Base-by-base conservation (phyloP, 108 stramenopile species). In the Tribonema minus region DNA sequence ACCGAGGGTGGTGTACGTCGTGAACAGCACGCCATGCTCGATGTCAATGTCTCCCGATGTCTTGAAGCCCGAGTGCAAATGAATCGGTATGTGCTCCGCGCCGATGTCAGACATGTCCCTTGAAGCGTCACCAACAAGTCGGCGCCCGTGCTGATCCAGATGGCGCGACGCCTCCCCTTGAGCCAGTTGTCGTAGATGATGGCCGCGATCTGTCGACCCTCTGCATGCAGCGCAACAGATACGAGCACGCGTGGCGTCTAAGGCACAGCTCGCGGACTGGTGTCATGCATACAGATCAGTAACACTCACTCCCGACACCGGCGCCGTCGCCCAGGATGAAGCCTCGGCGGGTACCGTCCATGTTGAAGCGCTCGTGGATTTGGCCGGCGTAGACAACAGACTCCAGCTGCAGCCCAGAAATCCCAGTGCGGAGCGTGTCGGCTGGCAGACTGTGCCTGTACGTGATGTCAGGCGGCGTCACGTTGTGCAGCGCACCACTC, bases 261-360 rank as follows among this genome's bases (percentile, higher is more conserved):
- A n/a, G n/a, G n/a, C n/a, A n/a, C n/a, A n/a, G n/a, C n/a, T n/a
- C n/a, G n/a, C n/a, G n/a, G n/a, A n/a, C n/a, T n/a, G n/a, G n/a
- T n/a, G n/a, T n/a, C n/a, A n/a, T n/a, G n/a, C n/a, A n/a, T n/a
- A n/a, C n/a, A n/a, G n/a, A n/a, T n/a, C n/a, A n/a, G n/a, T n/a
- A n/a, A n/a, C n/a, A n/a, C n/a, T n/a, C n/a, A n/a, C n/a, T 92
- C 25, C 92, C 92, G 41, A 91, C 87, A 23, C 92, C 92, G 6
- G 92, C 90, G 28, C 90, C 92, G 84, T 93, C 92, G 54, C 92
- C 92, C 12, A 93, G 39, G 81, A 93, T 89, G 77, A 92, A 93
- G 23, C 92, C 92, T 30, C 84, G 69, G 37, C 86, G 63, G 58
- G 35, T 29, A 12, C 79, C 63, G 28, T 30, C 40, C 31, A n/a